Evolutionary conservation across 345 rosid genomes (phyloP), one percentile per base, ranked within the genome.

Genomic region (Capsella bursapastoris): DNA sequence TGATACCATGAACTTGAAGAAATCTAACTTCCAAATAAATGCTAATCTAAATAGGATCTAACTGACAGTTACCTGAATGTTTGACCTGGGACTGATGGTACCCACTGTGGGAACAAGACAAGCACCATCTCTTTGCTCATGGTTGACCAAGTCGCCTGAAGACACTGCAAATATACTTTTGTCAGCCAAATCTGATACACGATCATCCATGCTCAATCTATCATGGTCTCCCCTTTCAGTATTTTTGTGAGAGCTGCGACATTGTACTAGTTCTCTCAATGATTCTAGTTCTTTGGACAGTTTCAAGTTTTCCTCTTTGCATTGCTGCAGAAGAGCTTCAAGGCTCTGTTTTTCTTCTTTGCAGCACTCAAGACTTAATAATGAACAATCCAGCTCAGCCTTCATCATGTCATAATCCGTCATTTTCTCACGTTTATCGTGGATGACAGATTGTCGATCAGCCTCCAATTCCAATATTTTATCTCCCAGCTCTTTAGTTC

Each of bases 341-440:
- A 94, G 86, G 56, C 79, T 90, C 67, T 89, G 80, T 62, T 95
- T 92, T 80, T 95, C 99, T 86, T 92, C 97, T 83, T 90, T 95
- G 62, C 99, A 95, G 82, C 99, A 95, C 74, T 92, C 97, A 0
- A 95, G 96, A 79, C 97, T 95, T 73, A 95, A 86, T 57, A 86
- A 82, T 66, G 99, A 81, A 81, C 99, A 95, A 70, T 95, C 99
- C 80, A 90, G 71, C 76, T 95, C 97, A 69, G 97, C 97, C 79
- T 92, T 95, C 92, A 89, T 86, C 79, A 83, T 49, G 78, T 95
- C 97, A 32, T 87, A 90, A 66, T 83, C 85, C 43, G 83, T 90
- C 48, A 71, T 72, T 70, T 80, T 90, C 80, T 92, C 99, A 77
- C 96, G 97, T 83, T 81, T 92, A 18, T 92, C 96, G 34, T 83